Conservation (phyloP, 495 filamentous ascomycete species). For the Talaromyces adpressus region DNA sequence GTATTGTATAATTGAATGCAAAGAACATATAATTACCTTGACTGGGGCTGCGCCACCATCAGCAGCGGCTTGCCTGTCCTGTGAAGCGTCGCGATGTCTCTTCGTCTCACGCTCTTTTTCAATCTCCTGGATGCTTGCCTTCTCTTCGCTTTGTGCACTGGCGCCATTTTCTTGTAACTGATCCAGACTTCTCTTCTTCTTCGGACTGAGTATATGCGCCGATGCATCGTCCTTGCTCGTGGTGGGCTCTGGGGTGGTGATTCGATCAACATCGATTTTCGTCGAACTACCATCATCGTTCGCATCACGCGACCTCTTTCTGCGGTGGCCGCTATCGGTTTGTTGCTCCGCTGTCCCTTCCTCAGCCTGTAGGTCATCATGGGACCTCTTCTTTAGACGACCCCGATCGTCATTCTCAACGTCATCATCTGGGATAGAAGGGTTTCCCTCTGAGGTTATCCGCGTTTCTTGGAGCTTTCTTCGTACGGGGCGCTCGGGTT, state of each 20-base stretch:
- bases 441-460: constrained; percentile 30
- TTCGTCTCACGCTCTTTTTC: constrained; percentile 40
- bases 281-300: constrained; percentile 14
- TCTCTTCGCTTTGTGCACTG: constrained; percentile 14
- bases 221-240: constrained; percentile 10
- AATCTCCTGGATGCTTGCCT: constrained; percentile 16
- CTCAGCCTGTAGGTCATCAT: constrained; percentile 38
- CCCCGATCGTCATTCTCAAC: constrained; percentile 27
- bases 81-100: constrained; percentile 36
- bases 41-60: neutral
- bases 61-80: constrained; percentile 18
- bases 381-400: constrained; percentile 48
- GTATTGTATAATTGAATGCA: neutral
- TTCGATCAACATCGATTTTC: constrained; percentile 1
- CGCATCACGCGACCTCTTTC: constrained; percentile 43
- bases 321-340: constrained; percentile 19
- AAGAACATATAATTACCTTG: constrained; percentile 2
- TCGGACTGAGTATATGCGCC: constrained; percentile 24
- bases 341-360: constrained; percentile 13
- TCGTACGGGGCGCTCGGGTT: constrained; percentile 44
- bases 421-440: constrained; percentile 3
- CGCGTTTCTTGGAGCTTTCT: constrained; percentile 57
- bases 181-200: constrained; percentile 48
- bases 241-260: constrained; percentile 7
- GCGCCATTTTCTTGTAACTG: constrained; percentile 34